Evolutionary conservation across 2,329 filamentous ascomycete genomes (phyloP).

Genomic region (Fusarium metavorans): DNA sequence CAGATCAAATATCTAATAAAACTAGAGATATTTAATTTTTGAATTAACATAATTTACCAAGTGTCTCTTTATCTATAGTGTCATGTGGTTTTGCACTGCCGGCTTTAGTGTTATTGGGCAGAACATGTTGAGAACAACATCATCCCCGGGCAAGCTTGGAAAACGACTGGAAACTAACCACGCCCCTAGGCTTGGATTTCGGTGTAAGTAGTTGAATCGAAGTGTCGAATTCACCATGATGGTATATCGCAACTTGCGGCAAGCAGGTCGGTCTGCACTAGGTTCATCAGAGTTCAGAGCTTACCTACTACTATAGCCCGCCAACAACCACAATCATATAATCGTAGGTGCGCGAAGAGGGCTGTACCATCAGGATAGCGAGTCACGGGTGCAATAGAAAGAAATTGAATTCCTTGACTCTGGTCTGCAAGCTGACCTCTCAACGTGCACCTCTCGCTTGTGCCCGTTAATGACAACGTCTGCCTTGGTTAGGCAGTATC

Average conservation of each 20-base stretch:
- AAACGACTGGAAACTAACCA: neutral
- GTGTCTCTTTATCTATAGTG: neutral
- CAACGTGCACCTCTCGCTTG: too few species aligned
- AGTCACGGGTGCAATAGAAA: neutral
- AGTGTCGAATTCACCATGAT: neutral
- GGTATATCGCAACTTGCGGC: neutral
- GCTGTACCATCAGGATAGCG: neutral
- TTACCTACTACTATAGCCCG: neutral
- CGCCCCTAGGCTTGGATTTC: neutral
- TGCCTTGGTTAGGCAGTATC: too few species aligned
- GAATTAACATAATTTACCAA: neutral
- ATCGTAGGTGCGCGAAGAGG: neutral
- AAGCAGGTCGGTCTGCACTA: neutral
- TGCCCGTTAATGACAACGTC: too few species aligned
- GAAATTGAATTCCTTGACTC: neutral
- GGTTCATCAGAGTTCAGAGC: neutral
- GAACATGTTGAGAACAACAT: neutral
- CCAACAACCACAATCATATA: neutral
- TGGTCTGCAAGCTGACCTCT: neutral
- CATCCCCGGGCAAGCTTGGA: neutral
- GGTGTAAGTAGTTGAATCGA: neutral
- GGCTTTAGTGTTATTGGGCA: too few species aligned
- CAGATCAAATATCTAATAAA: neutral
- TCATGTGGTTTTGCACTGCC: neutral
- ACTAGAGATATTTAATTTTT: neutral